These are phyloP conservation scores for Clitoria ternatea DNA, from an alignment of 306 rosid species.

Conservation along the genomic window DNA sequence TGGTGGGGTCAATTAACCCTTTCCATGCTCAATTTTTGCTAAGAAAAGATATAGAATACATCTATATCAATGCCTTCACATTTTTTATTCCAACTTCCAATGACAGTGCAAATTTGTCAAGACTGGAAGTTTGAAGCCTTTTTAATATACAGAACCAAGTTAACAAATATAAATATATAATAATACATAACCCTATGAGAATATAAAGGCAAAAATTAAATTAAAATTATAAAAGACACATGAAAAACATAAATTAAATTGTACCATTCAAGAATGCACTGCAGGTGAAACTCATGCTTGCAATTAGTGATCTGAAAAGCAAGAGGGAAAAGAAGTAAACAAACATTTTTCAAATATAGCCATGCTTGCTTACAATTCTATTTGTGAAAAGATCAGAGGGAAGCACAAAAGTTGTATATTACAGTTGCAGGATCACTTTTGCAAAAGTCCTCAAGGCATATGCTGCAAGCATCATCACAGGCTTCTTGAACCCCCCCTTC, in stretches of 20 bases:
- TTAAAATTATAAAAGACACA: background rate
- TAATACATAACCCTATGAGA: background rate
- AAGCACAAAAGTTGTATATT: conserved; percentile 19
- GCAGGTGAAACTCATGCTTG: conserved; percentile 86
- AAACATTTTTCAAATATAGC: background rate
- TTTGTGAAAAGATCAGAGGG: background rate
- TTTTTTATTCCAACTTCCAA: background rate
- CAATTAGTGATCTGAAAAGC: conserved; percentile 68
- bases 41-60: background rate
- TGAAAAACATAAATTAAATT: background rate
- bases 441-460: conserved; percentile 83
- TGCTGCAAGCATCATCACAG: conserved; percentile 80
- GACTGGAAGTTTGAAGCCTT: background rate
- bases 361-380: background rate
- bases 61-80: background rate
- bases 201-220: background rate
- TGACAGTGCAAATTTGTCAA: background rate
- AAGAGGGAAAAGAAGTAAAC: conserved; percentile 10
- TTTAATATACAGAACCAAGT: background rate
- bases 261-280: conserved; percentile 95
- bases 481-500: conserved; percentile 85
- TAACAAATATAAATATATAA: background rate
- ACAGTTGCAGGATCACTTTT: conserved; percentile 77
- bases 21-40: background rate
- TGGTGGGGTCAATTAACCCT: background rate